Conservation (phyloP, 192 early-diverging fungal genomes). For the Podila epigama region DNA sequence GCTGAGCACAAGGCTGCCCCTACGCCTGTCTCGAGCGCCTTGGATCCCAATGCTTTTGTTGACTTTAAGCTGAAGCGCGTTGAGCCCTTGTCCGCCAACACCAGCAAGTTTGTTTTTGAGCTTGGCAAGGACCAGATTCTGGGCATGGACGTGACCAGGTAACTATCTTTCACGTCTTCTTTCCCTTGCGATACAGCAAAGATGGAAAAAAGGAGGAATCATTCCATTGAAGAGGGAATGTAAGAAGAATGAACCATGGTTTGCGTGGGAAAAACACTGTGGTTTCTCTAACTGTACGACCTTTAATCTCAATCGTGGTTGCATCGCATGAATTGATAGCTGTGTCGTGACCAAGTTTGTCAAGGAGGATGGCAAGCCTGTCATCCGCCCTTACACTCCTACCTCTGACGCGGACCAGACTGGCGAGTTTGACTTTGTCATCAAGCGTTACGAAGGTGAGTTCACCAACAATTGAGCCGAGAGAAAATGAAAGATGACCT, state of each 20-base stretch:
- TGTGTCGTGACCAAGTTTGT: conserved; percentile 81
- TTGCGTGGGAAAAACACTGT: conserved; percentile 62
- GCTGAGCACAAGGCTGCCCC: conserved; percentile 22
- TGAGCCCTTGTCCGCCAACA: conserved; percentile 25
- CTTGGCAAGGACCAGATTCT: conserved; percentile 58
- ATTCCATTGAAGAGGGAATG: conserved; percentile 76
- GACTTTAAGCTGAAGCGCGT: conserved; percentile 61
- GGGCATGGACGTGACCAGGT: conserved; percentile 73
- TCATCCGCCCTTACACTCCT: conserved; percentile 84
- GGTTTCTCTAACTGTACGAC: conserved; percentile 59
- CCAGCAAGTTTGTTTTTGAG: conserved; percentile 39
- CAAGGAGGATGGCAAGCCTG: conserved; percentile 68
- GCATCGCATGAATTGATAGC: not conserved
- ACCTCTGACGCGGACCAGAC: conserved; percentile 56
- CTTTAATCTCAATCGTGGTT: no score
- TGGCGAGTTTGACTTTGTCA: conserved; percentile 74
- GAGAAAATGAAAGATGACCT: not conserved
- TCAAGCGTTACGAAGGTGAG: conserved; percentile 68
- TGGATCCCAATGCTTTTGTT: conserved; percentile 59
- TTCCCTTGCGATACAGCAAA: not conserved
- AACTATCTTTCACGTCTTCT: conserved; percentile 1
- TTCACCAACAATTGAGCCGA: no score
- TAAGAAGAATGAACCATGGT: conserved; percentile 53
- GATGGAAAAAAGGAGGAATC: conserved; percentile 1
- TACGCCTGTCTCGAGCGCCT: conserved; percentile 33